Evolutionary conservation across 2,329 filamentous ascomycete genomes (phyloP), one percentile per base, ranked within the genome.

Genomic region (Colletotrichum viniferum): DNA sequence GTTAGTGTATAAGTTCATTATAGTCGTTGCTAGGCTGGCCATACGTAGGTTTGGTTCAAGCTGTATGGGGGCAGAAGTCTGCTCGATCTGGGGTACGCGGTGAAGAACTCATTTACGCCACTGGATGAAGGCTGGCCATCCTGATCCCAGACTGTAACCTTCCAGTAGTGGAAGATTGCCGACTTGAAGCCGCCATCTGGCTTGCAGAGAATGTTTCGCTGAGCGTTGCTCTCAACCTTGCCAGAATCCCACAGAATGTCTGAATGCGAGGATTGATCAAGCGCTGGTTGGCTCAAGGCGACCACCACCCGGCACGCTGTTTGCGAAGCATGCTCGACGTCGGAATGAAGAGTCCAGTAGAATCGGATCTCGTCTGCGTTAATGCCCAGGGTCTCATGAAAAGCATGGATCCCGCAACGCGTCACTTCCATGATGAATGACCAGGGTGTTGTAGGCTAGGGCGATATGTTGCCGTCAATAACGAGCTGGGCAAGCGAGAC

Each of bases 31-130:
- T 18, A 6, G 32, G 61, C 1, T 24, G 14, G 5, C 1, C 76
- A 12, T 71, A 81, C 80, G 74, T 86, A 85, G 21, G 81, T 85
- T 68, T 86, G 84, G 66, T 85, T 86, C 83, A 86, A 85, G 76
- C 84, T 85, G 64, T 84, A 85, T 1, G 84, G 84, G 10, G 84
- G 84, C 18, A 85, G 72, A 18, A 84, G 77, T 62, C 79, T 81
- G 9, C 80, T 82, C 3, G 71, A 81, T 62, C 82, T 79, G 13
- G 84, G 83, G 48, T 86, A 86, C 4, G 84, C 82, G 2, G 84
- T 85, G 77, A 85, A 86, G 71, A 86, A 85, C 62, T 83, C 81
- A 34, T 84, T 83, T 18, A 78, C 28, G 1, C 75, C 56, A 61
- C 82, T 82, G 8, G 73, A 77, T 2, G 77, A 77, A n/a, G 74